These are phyloP conservation scores for Arthonia radiata DNA, from an alignment of 495 filamentous ascomycete species.

Conservation along the genomic window DNA sequence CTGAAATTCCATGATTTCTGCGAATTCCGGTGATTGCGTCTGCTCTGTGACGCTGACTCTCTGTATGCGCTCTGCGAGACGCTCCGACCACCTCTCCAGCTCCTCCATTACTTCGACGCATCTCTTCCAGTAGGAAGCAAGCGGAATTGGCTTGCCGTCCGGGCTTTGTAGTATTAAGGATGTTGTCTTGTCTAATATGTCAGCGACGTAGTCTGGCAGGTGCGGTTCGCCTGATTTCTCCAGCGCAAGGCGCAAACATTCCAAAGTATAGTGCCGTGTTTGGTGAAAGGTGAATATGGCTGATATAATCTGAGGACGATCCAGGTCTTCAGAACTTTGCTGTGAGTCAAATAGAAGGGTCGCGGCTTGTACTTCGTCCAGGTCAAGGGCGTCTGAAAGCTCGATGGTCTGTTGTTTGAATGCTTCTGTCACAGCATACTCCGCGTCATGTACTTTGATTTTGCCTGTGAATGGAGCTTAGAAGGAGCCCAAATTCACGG, in stretches of 20 bases:
- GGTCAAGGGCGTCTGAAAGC: conserved; percentile 61
- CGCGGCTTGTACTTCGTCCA: conserved; percentile 75
- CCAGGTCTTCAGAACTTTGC: conserved; percentile 34
- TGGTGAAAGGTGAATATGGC: conserved; percentile 71
- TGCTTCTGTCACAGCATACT: conserved; percentile 63
- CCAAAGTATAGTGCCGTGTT: conserved; percentile 48
- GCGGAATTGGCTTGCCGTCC: conserved; percentile 11
- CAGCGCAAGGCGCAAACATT: conserved; percentile 55
- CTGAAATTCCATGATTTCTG: conserved; percentile 50
- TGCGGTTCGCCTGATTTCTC: conserved; percentile 37
- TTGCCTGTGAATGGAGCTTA: conserved; percentile 26
- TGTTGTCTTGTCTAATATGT: conserved; percentile 18
- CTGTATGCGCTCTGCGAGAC: conserved; percentile 43
- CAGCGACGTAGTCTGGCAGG: conserved; percentile 16
- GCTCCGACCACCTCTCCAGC: conserved; percentile 46
- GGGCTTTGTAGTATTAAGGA: conserved; percentile 21
- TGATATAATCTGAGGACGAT: conserved; percentile 40
- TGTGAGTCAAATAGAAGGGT: conserved; percentile 42
- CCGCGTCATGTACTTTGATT: conserved; percentile 38
- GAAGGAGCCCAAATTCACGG: not conserved
- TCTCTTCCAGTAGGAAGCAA: conserved; percentile 16
- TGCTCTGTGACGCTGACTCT: conserved; percentile 44
- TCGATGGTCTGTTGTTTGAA: conserved; percentile 58
- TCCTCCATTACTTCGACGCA: conserved; percentile 48
- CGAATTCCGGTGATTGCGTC: conserved; percentile 26